phyloP scores from a whole-genome alignment of 352 stramenopile genomes.

The Phytophthora pinifolia region DNA sequence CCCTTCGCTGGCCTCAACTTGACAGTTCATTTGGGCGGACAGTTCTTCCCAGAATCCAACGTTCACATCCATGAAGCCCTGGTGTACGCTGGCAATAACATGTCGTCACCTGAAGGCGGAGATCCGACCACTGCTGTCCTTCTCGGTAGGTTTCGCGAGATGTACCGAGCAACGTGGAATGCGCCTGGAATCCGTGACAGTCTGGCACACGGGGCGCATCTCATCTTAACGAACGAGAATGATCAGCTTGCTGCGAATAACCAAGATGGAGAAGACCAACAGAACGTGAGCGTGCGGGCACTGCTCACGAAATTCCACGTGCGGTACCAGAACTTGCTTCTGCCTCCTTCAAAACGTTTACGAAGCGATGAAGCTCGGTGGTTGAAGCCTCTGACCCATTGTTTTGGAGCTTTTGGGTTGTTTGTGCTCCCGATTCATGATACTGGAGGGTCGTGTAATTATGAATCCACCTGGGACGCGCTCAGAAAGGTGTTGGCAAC shows the following conservation, averaged over 20 bases:
- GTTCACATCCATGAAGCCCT: slow-evolving; percentile 36
- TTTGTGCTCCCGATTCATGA: slow-evolving; percentile 43
- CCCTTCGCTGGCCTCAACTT: slow-evolving; percentile 49
- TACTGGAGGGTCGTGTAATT: slow-evolving; percentile 16
- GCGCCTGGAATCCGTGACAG: slow-evolving; percentile 46
- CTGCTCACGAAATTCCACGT: slow-evolving; percentile 34
- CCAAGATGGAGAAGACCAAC: slow-evolving; percentile 18
- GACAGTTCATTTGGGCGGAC: slow-evolving; percentile 53
- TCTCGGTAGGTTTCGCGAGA: slow-evolving; percentile 42
- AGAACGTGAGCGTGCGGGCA: slow-evolving; percentile 24
- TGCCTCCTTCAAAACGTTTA: slow-evolving; percentile 50
- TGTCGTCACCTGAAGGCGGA: neutral
- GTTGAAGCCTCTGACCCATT: slow-evolving; percentile 33
- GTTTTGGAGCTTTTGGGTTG: slow-evolving; percentile 46
- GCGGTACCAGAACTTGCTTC: slow-evolving; percentile 50
- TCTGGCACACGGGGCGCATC: slow-evolving; percentile 44
- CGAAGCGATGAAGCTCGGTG: slow-evolving; percentile 6
- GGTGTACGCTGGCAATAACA: slow-evolving; percentile 19
- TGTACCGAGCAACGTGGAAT: slow-evolving; percentile 62
- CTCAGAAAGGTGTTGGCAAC: slow-evolving; percentile 39
- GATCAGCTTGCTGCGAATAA: slow-evolving; percentile 23
- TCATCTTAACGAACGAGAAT: slow-evolving; percentile 45
- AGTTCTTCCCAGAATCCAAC: slow-evolving; percentile 39
- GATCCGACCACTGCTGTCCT: slow-evolving; percentile 6
- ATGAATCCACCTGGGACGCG: slow-evolving; percentile 27